phyloP scores from a whole-genome alignment of 2,329 filamentous ascomycete genomes.

The Fusarium sarcochroum region DNA sequence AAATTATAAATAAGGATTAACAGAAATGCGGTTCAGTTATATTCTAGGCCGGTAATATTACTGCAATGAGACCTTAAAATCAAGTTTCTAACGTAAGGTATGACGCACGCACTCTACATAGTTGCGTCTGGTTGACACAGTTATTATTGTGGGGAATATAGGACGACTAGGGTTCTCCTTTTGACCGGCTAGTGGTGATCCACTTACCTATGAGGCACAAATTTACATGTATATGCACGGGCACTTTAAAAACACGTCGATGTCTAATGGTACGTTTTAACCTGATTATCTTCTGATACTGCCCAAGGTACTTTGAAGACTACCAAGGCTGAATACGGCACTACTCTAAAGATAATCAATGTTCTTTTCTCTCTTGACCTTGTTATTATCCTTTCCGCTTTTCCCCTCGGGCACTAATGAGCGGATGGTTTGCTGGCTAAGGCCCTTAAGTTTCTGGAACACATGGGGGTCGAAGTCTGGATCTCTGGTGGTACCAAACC shows the following conservation, averaged over 20 bases:
- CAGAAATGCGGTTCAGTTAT: not conserved
- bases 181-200: not conserved
- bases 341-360: not conserved
- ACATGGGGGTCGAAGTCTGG: too few species aligned
- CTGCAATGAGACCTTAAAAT: not conserved
- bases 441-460: not conserved
- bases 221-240: not conserved
- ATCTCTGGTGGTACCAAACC: not conserved
- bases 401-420: not conserved
- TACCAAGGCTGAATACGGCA: not conserved
- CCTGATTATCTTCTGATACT: not conserved
- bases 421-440: not conserved
- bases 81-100: not conserved
- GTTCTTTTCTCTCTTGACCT: not conserved
- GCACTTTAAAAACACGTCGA: not conserved
- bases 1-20: not conserved
- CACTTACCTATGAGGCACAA: not conserved
- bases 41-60: not conserved
- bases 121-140: not conserved
- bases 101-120: not conserved
- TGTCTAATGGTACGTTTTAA: not conserved
- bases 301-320: not conserved
- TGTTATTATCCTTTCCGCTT: not conserved
- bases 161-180: not conserved
- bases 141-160: not conserved